Base-by-base conservation (phyloP, 2,329 filamentous ascomycete genomes). In the Venturia effusa region DNA sequence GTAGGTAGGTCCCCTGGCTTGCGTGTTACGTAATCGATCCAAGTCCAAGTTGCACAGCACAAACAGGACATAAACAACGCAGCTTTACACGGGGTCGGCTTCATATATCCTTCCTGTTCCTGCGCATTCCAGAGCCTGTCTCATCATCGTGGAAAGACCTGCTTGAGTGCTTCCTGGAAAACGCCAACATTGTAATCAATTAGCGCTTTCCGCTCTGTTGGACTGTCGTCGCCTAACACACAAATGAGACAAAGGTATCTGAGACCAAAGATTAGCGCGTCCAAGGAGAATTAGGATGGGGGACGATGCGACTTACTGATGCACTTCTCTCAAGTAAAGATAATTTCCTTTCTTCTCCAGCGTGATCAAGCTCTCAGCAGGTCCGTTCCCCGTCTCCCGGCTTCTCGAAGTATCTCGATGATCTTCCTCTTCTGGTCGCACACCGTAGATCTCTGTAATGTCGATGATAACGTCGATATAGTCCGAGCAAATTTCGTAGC, bases 391-490 rank as follows among this genome's bases (percentile, higher is more conserved):
- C 24, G 70, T 74, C 67, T 78, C 77, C 8, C 71, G 66, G 34
- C 63, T 66, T 37, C 68, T 68, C 22, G 66, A 64, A 10, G 68
- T 68, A 10, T 39, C 43, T 11, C 63, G 66, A 39, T 68, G 60
- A 19, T 40, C 43, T 19, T 39, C 43, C 22, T 61, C 64, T 24
- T 62, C 48, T 40, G 82, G 76, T 67, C 83, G 80, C 82, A 83
- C 97, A 57, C 92, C 93, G 72, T 97, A 99, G 45, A 99, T 88
- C 73, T 97, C 93, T 34, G 91, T 94, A 63, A 97, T 89, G 74
- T 99, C 94, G 65, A 97, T 93, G 67, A 99, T 96, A 66, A 97
- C 92, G 74, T 99, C 94, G 69, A 99, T 97, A 74, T 96, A 97
- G 74, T 99, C 94, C 61, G 91, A 96, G 78, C 94, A 99, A 72